Percentiles rank a stretch among this genome's conserved stretches.
Evolutionary conservation across 169 alveolate species (phyloP).

Genomic region (Eimeria sp.): DNA sequence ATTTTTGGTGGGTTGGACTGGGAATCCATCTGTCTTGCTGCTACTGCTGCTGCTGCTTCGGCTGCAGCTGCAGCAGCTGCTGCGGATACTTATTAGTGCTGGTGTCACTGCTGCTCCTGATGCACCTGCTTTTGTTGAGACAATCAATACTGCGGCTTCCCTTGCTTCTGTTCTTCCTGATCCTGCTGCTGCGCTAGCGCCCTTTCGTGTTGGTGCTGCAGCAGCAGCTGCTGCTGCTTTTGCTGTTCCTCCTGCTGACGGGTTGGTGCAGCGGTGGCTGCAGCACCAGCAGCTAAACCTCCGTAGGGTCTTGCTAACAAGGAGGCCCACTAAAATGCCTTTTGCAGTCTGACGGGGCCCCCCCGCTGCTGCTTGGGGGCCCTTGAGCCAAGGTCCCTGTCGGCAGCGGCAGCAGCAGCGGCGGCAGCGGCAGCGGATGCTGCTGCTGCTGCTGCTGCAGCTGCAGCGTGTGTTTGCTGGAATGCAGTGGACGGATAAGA

Average conservation of each 20-base stretch:
- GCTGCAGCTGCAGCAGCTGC: not conserved
- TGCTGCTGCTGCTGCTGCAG: slow-evolving; percentile 21
- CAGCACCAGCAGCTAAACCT: slow-evolving; percentile 23
- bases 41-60: too few relatives aligned
- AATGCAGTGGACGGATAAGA: not conserved
- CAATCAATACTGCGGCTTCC: not conserved
- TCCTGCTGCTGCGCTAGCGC: not conserved
- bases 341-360: not conserved
- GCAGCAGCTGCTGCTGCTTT: not conserved
- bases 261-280: slow-evolving; percentile 5
- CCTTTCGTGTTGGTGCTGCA: not conserved
- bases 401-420: slow-evolving; percentile 10
- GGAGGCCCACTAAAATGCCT: not conserved
- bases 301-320: not conserved
- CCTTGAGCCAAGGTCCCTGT: not conserved
- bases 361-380: not conserved
- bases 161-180: not conserved
- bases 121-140: not conserved
- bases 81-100: not conserved
- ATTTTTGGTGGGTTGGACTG: too few relatives aligned
- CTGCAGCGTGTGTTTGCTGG: not conserved
- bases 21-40: too few relatives aligned
- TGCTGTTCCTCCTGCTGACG: slow-evolving; percentile 17
- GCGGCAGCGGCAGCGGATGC: not conserved
- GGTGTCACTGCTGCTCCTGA: slow-evolving; percentile 24